A percentile compares a stretch with the other conserved stretches of the same genome.
Conservation (phyloP, 129 eudicot genomes). For the Pulicaria dysenterica region DNA sequence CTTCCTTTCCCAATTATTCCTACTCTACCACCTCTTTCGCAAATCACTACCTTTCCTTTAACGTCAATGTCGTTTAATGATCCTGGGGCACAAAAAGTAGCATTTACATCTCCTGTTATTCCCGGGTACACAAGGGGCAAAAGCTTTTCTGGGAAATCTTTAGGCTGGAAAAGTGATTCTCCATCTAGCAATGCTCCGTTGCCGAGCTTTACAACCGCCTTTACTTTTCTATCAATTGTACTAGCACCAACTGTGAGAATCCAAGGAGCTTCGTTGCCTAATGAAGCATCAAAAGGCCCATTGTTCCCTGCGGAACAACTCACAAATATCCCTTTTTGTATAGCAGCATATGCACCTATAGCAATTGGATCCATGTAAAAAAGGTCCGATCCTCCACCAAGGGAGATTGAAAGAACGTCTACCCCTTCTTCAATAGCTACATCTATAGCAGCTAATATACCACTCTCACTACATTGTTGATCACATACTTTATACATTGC, state of each 20-base stretch:
- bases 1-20: constrained; percentile 42
- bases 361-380: constrained; percentile 42
- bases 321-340: constrained; percentile 58
- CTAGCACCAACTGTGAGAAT: constrained; percentile 78
- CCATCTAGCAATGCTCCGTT: constrained; percentile 40
- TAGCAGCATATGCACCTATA: constrained; percentile 53
- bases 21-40: constrained; percentile 38
- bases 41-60: constrained; percentile 55
- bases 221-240: constrained; percentile 49
- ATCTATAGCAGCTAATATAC: constrained; percentile 53
- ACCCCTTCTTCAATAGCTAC: constrained; percentile 61
- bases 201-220: constrained; percentile 48
- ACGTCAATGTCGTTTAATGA: constrained; percentile 44
- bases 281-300: constrained; percentile 42
- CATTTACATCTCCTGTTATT: constrained; percentile 16
- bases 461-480: constrained; percentile 36
- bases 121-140: constrained; percentile 60
- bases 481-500: constrained; percentile 48
- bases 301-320: constrained; percentile 63
- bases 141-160: constrained; percentile 30
- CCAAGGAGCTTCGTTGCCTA: constrained; percentile 69
- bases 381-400: constrained; percentile 33
- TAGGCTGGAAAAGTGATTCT: constrained; percentile 57
- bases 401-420: constrained; percentile 56
- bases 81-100: constrained; percentile 37